phyloP scores from a whole-genome alignment of 1,284 basidiomycete genomes.

The Rhodotorula sp. region DNA sequence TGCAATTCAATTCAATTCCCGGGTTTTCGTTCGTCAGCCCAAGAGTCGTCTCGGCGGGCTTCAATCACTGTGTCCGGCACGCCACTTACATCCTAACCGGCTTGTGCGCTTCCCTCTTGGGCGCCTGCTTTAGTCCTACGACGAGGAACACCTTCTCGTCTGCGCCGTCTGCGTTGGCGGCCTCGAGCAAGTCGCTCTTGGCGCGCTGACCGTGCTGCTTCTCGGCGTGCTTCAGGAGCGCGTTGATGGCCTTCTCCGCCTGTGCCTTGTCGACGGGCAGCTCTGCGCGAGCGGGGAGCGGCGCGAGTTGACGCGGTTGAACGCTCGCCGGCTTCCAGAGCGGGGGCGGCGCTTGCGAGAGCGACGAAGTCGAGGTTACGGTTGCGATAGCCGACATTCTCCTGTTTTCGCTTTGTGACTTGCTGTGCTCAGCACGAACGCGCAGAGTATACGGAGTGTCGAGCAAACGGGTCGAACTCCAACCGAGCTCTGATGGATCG shows the following conservation, averaged over 20 bases:
- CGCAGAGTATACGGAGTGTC: too few relatives aligned
- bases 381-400: constrained; percentile 16
- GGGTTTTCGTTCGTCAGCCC: background rate
- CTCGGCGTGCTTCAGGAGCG: constrained; percentile 67
- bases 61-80: background rate
- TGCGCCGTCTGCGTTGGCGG: constrained; percentile 52
- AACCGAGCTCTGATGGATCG: too few relatives aligned
- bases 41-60: background rate
- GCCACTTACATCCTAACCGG: constrained; percentile 73
- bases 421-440: too few relatives aligned
- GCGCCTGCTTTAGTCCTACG: constrained; percentile 75
- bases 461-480: too few relatives aligned
- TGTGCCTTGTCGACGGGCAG: constrained; percentile 65
- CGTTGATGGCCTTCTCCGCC: constrained; percentile 70
- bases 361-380: constrained; percentile 7
- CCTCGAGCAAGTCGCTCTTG: constrained; percentile 72
- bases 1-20: background rate
- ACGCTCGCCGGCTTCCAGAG: constrained; percentile 38
- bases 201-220: constrained; percentile 65
- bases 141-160: constrained; percentile 77
- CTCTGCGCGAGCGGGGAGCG: constrained; percentile 28
- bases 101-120: constrained; percentile 65
- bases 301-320: constrained; percentile 29
- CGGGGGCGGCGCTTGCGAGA: constrained; percentile 26
- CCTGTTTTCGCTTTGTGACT: too few relatives aligned